Evolutionary conservation across 371 early-diverging fungal species (phyloP).

Genomic region (Syncephalastrum racemosum): DNA sequence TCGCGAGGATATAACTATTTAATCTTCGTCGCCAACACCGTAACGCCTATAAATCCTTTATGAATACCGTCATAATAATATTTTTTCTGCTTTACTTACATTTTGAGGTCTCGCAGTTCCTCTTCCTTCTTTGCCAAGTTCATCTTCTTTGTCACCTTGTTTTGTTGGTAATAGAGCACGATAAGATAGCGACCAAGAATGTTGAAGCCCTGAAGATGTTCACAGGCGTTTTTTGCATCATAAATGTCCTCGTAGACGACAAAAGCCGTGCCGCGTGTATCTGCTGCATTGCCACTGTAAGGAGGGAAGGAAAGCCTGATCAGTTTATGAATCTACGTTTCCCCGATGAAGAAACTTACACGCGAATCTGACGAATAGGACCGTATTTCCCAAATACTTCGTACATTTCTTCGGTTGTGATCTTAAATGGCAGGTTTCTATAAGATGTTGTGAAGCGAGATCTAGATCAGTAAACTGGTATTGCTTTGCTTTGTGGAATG

Average conservation of each 20-base stretch:
- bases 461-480: not conserved
- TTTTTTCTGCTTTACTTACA: conserved; percentile 41
- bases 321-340: not conserved
- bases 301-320: not conserved
- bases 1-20: too few relatives aligned
- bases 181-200: conserved; percentile 94
- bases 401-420: conserved; percentile 93
- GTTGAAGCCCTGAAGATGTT: conserved; percentile 94
- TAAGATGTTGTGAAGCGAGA: not conserved
- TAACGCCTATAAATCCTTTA: conserved; percentile 28
- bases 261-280: conserved; percentile 94
- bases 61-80: not conserved
- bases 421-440: conserved; percentile 94
- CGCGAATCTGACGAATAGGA: conserved; percentile 91
- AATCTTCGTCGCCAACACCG: conserved; percentile 37
- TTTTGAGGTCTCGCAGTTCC: conserved; percentile 80
- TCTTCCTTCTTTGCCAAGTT: conserved; percentile 86
- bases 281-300: conserved; percentile 74
- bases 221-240: conserved; percentile 96
- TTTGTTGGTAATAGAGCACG: conserved; percentile 89
- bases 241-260: conserved; percentile 97
- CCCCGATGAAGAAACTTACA: conserved; percentile 43
- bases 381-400: conserved; percentile 98
- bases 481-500: not conserved
- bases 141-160: conserved; percentile 78